Evolutionary conservation across 2,329 filamentous ascomycete genomes (phyloP).

Genomic region (Pseudogymnoascus sp.): DNA sequence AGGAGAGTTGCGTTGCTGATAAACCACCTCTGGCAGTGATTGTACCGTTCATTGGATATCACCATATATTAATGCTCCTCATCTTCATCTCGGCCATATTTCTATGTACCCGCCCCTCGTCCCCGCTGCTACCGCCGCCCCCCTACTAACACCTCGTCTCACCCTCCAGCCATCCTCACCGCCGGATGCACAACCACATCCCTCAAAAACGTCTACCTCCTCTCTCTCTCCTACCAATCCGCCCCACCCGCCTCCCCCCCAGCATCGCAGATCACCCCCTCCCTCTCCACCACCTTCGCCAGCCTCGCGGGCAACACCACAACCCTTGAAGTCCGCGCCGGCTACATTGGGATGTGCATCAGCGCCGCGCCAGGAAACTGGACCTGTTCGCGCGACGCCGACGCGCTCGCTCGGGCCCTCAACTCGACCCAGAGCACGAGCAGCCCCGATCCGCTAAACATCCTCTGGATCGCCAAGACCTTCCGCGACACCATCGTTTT

Average conservation of each 20-base stretch:
- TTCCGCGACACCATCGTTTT: constrained; percentile 99
- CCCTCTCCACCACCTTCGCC: constrained; percentile 72
- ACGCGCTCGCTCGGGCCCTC: constrained; percentile 55
- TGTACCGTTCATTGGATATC: constrained; percentile 61
- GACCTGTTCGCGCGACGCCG: constrained; percentile 96
- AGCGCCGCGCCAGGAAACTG: constrained; percentile 83
- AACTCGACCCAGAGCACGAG: constrained; percentile 64
- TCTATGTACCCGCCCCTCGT: constrained; percentile 59
- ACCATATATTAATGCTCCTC: constrained; percentile 93
- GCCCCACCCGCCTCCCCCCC: constrained; percentile 74
- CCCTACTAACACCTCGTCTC: constrained; percentile 9
- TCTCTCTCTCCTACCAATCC: constrained; percentile 85
- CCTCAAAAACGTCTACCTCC: constrained; percentile 87
- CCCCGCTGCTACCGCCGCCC: background rate
- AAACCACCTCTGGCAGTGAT: constrained; percentile 31
- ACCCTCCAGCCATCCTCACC: constrained; percentile 65
- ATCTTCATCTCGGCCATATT: constrained; percentile 90
- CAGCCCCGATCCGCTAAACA: constrained; percentile 89
- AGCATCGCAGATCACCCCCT: constrained; percentile 83
- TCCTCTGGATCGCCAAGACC: constrained; percentile 93
- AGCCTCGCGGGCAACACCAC: constrained; percentile 82
- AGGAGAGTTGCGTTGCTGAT: background rate
- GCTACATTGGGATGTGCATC: constrained; percentile 97
- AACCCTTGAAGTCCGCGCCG: constrained; percentile 75
- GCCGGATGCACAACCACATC: constrained; percentile 82